These are phyloP conservation scores for Neltuma alba DNA, from an alignment of 306 rosid species.

Conservation along the genomic window DNA sequence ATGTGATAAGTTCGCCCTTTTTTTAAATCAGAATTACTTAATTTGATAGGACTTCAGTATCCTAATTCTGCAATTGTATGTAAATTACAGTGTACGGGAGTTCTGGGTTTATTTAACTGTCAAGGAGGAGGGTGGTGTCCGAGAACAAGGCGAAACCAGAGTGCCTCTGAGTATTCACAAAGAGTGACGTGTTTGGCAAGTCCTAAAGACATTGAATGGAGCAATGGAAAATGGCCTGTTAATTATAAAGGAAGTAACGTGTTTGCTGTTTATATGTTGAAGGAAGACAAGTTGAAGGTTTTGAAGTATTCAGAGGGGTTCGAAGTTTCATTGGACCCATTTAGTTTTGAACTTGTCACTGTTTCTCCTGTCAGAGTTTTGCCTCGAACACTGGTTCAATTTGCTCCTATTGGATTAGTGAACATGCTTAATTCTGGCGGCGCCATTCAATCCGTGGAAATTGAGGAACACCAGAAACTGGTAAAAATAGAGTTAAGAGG, in stretches of 20 bases:
- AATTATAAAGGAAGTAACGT: conserved; percentile 33
- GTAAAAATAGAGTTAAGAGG: conserved; percentile 52
- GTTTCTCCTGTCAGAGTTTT: conserved; percentile 53
- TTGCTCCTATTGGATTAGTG: conserved; percentile 69
- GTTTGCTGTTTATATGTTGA: conserved; percentile 59
- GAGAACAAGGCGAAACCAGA: conserved; percentile 52
- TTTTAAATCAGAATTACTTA: no score
- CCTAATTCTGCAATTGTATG: background rate
- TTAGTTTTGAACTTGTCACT: conserved; percentile 56
- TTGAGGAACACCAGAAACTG: conserved; percentile 39
- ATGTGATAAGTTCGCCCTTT: no score
- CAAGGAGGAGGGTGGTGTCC: conserved; percentile 95
- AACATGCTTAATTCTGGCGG: conserved; percentile 82
- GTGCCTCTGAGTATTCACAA: conserved; percentile 47
- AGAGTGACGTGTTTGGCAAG: conserved; percentile 48
- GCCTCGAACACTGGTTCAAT: conserved; percentile 41
- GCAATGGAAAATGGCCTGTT: conserved; percentile 45
- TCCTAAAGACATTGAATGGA: conserved; percentile 72
- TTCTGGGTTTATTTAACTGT: conserved; percentile 68
- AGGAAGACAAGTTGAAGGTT: conserved; percentile 54
- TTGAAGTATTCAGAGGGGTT: conserved; percentile 44
- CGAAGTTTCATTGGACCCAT: conserved; percentile 64
- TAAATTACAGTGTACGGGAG: conserved; percentile 57
- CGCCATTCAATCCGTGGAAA: conserved; percentile 50
- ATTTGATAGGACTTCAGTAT: no score